phyloP scores from a whole-genome alignment of 208 protist species.

The Kentomonas sorsogonicus region DNA sequence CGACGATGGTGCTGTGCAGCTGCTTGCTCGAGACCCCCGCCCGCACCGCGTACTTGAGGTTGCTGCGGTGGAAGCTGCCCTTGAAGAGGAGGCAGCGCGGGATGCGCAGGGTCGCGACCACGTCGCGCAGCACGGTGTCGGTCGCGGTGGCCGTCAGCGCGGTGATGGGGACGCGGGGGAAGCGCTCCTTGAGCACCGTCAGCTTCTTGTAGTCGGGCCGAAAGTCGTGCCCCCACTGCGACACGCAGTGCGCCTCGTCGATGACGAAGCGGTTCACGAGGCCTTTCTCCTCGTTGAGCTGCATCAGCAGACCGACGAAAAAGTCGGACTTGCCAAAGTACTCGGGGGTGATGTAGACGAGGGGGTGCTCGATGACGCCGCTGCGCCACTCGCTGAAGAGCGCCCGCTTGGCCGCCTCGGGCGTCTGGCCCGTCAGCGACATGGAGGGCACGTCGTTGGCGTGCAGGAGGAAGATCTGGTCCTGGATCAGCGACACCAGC shows the following conservation, averaged over 20 bases:
- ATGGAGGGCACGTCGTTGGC: slow-evolving; percentile 80
- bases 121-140: slow-evolving; percentile 76
- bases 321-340: slow-evolving; percentile 81
- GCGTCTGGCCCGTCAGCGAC: slow-evolving; percentile 73
- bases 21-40: slow-evolving; percentile 44
- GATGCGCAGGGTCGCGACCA: slow-evolving; percentile 74
- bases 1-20: slow-evolving; percentile 37
- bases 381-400: slow-evolving; percentile 69
- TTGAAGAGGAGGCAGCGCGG: slow-evolving; percentile 72
- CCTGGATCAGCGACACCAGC: slow-evolving; percentile 95
- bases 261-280: slow-evolving; percentile 83
- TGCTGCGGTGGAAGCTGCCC: slow-evolving; percentile 74
- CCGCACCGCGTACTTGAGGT: slow-evolving; percentile 74
- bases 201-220: slow-evolving; percentile 79
- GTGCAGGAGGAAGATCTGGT: slow-evolving; percentile 89
- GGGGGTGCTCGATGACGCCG: slow-evolving; percentile 46
- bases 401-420: slow-evolving; percentile 38
- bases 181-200: slow-evolving; percentile 61
- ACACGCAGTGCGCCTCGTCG: slow-evolving; percentile 96
- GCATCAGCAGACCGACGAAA: slow-evolving; percentile 52
- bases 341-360: slow-evolving; percentile 87
- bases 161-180: slow-evolving; percentile 62
- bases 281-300: slow-evolving; percentile 36
- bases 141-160: slow-evolving; percentile 86
- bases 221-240: slow-evolving; percentile 97